Percentiles rank a stretch among this genome's conserved stretches.
Conservation (phyloP, 2,329 filamentous ascomycete genomes). For the Neonectria punicea region DNA sequence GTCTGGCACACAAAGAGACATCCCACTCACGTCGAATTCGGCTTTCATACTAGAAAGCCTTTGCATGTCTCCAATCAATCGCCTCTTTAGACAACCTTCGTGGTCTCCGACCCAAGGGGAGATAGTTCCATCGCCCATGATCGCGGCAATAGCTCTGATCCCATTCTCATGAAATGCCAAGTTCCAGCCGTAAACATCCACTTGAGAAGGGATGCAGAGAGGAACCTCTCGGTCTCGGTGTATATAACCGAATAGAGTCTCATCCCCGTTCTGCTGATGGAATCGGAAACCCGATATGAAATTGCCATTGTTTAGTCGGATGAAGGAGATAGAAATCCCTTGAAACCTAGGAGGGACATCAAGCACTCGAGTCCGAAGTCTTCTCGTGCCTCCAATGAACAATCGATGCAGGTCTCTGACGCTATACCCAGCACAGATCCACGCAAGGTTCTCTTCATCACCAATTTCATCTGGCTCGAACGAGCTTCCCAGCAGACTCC, state of each 20-base stretch:
- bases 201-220: no score
- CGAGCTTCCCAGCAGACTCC: background rate
- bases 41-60: background rate
- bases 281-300: no score
- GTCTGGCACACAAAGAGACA: no score
- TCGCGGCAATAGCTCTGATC: background rate
- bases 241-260: no score
- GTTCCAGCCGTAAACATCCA: background rate
- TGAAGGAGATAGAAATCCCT: no score
- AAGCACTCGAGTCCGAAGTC: no score
- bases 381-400: no score
- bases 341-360: no score
- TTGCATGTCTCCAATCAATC: background rate
- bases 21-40: constrained; percentile 10
- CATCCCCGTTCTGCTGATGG: no score
- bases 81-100: background rate
- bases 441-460: background rate
- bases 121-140: background rate
- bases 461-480: constrained; percentile 11
- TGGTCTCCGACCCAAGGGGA: constrained; percentile 5
- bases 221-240: constrained; percentile 8
- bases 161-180: background rate
- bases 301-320: no score
- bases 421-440: constrained; percentile 16
- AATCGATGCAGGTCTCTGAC: no score